Percentiles rank a stretch among this genome's conserved stretches.
Conservation (phyloP, 768 basidiomycete genomes). For the Tricholoma furcatifolium region DNA sequence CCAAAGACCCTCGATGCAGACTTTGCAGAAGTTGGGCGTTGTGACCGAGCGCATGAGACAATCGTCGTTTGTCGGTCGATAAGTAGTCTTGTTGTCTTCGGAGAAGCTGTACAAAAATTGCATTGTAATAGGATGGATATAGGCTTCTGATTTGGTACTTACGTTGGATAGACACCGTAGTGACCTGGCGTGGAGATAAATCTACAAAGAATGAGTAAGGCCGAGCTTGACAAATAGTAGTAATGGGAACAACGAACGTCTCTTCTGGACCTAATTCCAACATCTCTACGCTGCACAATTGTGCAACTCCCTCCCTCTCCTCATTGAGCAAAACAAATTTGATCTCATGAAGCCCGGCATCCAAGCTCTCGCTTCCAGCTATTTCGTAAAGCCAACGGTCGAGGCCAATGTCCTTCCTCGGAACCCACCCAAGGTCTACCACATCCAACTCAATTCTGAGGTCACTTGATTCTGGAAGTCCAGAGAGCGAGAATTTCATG, state of each 20-base stretch:
- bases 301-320: conserved; percentile 52
- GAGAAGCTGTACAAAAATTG: conserved; percentile 50
- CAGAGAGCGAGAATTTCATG: conserved; percentile 72
- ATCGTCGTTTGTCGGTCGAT: conserved; percentile 81
- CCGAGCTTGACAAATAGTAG: neutral
- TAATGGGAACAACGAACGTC: conserved; percentile 44
- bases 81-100: conserved; percentile 59
- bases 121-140: neutral
- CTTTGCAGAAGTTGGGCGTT: conserved; percentile 70
- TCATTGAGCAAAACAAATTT: conserved; percentile 53
- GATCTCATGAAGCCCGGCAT: conserved; percentile 54
- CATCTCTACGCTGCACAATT: conserved; percentile 75
- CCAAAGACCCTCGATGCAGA: conserved; percentile 77
- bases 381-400: conserved; percentile 82
- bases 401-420: conserved; percentile 52
- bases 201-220: conserved; percentile 30
- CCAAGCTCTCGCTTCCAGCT: conserved; percentile 36
- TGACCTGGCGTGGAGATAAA: conserved; percentile 58
- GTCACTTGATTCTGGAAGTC: conserved; percentile 53
- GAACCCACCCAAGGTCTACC: conserved; percentile 55
- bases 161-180: conserved; percentile 77
- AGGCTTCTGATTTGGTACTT: conserved; percentile 21
- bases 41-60: conserved; percentile 80
- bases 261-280: conserved; percentile 65
- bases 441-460: conserved; percentile 63